Conservation (phyloP, 768 basidiomycete genomes). For the Filobasidium floriforme region DNA sequence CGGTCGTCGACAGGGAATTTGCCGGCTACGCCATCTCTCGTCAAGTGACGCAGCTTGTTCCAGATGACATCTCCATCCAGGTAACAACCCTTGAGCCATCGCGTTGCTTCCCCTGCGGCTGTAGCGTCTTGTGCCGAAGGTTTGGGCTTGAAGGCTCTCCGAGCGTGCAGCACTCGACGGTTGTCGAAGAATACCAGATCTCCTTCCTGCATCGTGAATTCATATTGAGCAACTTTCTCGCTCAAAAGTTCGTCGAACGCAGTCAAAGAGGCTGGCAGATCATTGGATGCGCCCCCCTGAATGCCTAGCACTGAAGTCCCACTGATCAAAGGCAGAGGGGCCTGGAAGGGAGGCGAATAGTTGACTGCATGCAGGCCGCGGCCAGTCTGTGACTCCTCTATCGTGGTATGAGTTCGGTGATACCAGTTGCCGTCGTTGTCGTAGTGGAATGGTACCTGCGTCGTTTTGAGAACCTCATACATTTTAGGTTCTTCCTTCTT, state of each 20-base stretch:
- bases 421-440: constrained; percentile 82
- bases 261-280: constrained; percentile 50
- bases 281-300: constrained; percentile 11
- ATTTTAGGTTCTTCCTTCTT: constrained; percentile 49
- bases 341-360: constrained; percentile 93
- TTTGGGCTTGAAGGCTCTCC: constrained; percentile 62
- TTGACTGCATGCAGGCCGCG: constrained; percentile 62
- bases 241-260: constrained; percentile 59
- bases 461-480: constrained; percentile 57
- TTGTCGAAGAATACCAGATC: constrained; percentile 91
- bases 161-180: constrained; percentile 74
- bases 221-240: constrained; percentile 51
- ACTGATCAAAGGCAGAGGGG: constrained; percentile 57
- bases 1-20: background rate
- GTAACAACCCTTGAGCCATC: constrained; percentile 81
- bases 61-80: constrained; percentile 56
- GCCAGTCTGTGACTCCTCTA: constrained; percentile 51
- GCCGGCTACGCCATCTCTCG: background rate
- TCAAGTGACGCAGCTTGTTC: constrained; percentile 38
- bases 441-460: constrained; percentile 80
- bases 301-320: background rate
- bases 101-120: constrained; percentile 49
- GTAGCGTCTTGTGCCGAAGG: constrained; percentile 33
- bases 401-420: constrained; percentile 63
- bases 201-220: constrained; percentile 67